Evolutionary conservation across 495 filamentous ascomycete species (phyloP), one percentile per base, ranked within the genome.

Genomic region (Aspergillus leporis): DNA sequence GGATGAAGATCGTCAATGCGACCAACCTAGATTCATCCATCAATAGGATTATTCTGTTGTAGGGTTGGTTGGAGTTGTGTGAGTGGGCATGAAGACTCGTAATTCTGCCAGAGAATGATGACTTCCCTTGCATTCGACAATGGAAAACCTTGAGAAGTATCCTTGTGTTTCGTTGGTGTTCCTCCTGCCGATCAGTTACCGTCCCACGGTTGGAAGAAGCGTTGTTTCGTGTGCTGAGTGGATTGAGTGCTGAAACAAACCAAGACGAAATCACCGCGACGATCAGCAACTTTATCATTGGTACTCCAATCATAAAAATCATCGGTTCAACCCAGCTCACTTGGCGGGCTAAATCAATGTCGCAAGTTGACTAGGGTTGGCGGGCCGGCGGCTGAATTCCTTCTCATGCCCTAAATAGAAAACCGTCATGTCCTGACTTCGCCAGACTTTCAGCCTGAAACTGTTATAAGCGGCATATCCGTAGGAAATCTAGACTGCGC

Each of bases 151-250:
- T 18, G 18, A 14, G 36, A n/a, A n/a, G n/a, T 4, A 14, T 45
- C 41, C 18, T 47, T 12, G 21, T 47, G 43, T 47, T 47, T 47
- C n/a, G 41, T 45, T 7, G 25, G n/a, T 19, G n/a, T 14, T n/a
- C n/a, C 43, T 47, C 43, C 43, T 47, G 43, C 43, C 43, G 43
- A 47, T 47, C 43, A 47, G 8, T 47, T 47, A 19, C 43, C 43
- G 43, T 12, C 6, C 21, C 10, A 40, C 36, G 36, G 18, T 22
- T 41, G 2, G 13, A n/a, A n/a, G 9, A 21, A 45, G 16, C 6
- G 41, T 18, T 14, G n/a, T 13, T n/a, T n/a, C 36, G 36, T 28
- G 34, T 36, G 38, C 38, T n/a, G 43, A 47, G 43, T 47, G 43
- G 43, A 23, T 47, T 22, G 13, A 23, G 7, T 3, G 32, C 32